A percentile compares a stretch with the other conserved stretches of the same genome.
These are phyloP conservation scores for Antrodiella citrinella DNA, from an alignment of 768 basidiomycete genomes.

Conservation along the genomic window DNA sequence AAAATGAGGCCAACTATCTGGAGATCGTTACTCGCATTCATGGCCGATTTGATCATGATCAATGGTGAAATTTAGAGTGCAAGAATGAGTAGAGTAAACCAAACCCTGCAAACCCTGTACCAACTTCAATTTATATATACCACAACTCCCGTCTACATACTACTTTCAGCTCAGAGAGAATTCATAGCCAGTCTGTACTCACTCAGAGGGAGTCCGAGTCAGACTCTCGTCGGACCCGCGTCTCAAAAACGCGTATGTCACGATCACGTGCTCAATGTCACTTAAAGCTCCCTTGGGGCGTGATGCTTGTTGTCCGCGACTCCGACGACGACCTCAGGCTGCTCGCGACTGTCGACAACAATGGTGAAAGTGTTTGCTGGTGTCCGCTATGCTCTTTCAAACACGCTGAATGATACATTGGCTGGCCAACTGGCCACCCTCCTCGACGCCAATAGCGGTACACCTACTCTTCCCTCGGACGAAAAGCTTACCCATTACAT, in stretches of 20 bases:
- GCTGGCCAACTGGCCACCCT: conserved; percentile 36
- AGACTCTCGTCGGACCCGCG: no score
- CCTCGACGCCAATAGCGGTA: conserved; percentile 47
- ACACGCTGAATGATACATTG: conserved; percentile 36
- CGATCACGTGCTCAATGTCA: background rate
- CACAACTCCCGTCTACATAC: no score
- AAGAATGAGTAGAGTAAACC: no score
- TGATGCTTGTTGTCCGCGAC: background rate
- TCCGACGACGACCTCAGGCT: background rate
- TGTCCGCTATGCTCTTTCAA: conserved; percentile 40
- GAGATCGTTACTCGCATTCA: conserved; percentile 74
- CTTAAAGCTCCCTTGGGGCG: background rate
- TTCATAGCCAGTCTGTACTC: no score
- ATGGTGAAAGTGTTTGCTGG: conserved; percentile 27
- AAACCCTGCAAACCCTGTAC: no score
- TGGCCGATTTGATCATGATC: conserved; percentile 55
- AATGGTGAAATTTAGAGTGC: no score
- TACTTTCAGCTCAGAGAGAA: no score
- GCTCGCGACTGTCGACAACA: background rate
- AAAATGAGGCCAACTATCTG: conserved; percentile 77
- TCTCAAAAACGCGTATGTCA: background rate
- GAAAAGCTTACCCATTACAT: conserved; percentile 43
- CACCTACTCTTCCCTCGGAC: conserved; percentile 25
- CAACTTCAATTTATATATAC: no score
- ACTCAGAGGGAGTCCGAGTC: no score